Percentiles rank a stretch among this genome's conserved stretches.
These are phyloP conservation scores for Hericium rajendrae DNA, from an alignment of 768 basidiomycete species.

Conservation along the genomic window DNA sequence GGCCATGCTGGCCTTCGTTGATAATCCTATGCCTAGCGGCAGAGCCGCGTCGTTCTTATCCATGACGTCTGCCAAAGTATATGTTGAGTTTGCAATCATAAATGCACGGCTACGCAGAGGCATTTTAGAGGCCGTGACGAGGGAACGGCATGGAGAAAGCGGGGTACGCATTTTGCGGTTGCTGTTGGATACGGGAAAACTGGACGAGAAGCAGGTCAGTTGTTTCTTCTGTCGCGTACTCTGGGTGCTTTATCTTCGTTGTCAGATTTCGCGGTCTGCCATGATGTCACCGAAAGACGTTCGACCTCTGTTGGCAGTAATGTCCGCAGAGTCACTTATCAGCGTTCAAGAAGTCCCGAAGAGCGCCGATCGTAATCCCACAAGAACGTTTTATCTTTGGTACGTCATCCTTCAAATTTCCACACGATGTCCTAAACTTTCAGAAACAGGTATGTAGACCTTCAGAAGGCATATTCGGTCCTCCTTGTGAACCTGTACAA, in stretches of 20 bases:
- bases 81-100: constrained; percentile 73
- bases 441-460: constrained; percentile 74
- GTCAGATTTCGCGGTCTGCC: constrained; percentile 81
- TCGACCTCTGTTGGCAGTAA: constrained; percentile 65
- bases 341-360: constrained; percentile 91
- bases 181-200: constrained; percentile 74
- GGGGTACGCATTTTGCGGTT: constrained; percentile 78
- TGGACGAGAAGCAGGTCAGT: constrained; percentile 88
- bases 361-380: constrained; percentile 81
- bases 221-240: background rate
- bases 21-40: constrained; percentile 72
- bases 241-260: constrained; percentile 1
- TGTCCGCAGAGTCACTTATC: constrained; percentile 75
- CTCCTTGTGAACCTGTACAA: constrained; percentile 79
- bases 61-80: constrained; percentile 49
- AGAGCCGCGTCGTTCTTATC: constrained; percentile 65
- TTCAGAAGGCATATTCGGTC: constrained; percentile 70
- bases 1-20: constrained; percentile 69
- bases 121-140: constrained; percentile 67
- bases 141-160: constrained; percentile 75
- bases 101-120: constrained; percentile 55
- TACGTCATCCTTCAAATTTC: constrained; percentile 21
- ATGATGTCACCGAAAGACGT: constrained; percentile 90
- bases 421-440: constrained; percentile 1
- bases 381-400: constrained; percentile 90